Evolutionary conservation across 1,139 yeast genomes (phyloP).

Genomic region (Hemisphaericaspora xylofermentans): DNA sequence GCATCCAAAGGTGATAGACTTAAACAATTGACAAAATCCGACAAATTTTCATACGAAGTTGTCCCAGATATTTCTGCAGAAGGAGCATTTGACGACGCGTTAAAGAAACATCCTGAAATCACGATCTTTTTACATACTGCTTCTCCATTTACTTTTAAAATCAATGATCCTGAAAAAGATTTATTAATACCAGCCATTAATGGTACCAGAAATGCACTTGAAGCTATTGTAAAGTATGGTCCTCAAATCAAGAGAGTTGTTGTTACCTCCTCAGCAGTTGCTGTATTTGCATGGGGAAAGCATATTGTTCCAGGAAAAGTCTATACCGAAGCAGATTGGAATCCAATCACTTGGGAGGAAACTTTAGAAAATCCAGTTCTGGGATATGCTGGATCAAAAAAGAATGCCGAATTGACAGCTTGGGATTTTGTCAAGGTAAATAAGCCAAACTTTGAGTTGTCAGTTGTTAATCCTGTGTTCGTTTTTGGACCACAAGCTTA

Average conservation of each 20-base stretch:
- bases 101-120: conserved; percentile 49
- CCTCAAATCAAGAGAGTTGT: conserved; percentile 26
- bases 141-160: conserved; percentile 23
- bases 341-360: conserved; percentile 27
- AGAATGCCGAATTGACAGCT: conserved; percentile 45
- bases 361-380: conserved; percentile 22
- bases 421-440: conserved; percentile 34
- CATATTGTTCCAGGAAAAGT: conserved; percentile 16
- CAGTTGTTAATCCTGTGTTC: conserved; percentile 45
- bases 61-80: conserved; percentile 27
- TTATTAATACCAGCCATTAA: conserved; percentile 33
- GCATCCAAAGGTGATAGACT: conserved; percentile 27
- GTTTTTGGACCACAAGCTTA: conserved; percentile 48
- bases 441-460: conserved; percentile 37
- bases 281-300: conserved; percentile 17
- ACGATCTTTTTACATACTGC: conserved; percentile 54
- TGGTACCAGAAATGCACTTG: conserved; percentile 29
- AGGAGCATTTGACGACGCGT: conserved; percentile 55
- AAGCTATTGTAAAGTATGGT: conserved; percentile 22
- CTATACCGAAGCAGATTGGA: conserved; percentile 31
- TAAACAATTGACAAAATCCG: conserved; percentile 15
- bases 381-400: conserved; percentile 52
- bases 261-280: conserved; percentile 28
- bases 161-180: conserved; percentile 28
- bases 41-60: conserved; percentile 26